These are phyloP conservation scores for Vaccinium myrtillus DNA, from an alignment of 148 eudicot genomes.

Conservation along the genomic window DNA sequence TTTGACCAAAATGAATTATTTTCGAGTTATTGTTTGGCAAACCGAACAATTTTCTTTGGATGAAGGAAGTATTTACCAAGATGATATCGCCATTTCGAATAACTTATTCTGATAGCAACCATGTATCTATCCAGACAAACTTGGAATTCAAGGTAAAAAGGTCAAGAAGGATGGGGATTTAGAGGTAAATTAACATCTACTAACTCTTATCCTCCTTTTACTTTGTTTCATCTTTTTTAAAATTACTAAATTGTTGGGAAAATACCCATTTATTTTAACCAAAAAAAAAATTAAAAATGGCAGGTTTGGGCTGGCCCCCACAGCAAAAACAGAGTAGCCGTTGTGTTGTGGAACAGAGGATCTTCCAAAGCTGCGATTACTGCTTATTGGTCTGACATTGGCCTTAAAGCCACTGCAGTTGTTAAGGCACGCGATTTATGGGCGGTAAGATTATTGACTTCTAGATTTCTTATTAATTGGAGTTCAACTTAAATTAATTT, in stretches of 20 bases:
- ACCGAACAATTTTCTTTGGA: too few relatives aligned
- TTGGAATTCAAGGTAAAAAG: constrained; percentile 71
- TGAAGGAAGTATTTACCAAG: too few relatives aligned
- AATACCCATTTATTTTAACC: neutral
- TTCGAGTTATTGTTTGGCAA: too few relatives aligned
- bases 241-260: neutral
- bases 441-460: constrained; percentile 37
- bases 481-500: too few relatives aligned
- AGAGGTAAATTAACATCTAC: constrained; percentile 44
- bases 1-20: too few relatives aligned
- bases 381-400: constrained; percentile 51
- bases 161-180: constrained; percentile 52
- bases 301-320: constrained; percentile 87
- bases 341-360: constrained; percentile 65
- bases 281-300: neutral
- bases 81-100: too few relatives aligned
- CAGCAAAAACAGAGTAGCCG: constrained; percentile 36
- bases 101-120: too few relatives aligned
- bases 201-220: neutral
- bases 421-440: constrained; percentile 66
- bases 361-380: constrained; percentile 42
- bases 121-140: constrained; percentile 36
- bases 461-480: too few relatives aligned
- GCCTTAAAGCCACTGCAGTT: constrained; percentile 28
- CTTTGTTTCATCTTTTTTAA: neutral